Percentiles rank a stretch among this genome's conserved stretches.
Evolutionary conservation across 805 yeast genomes (phyloP).

Genomic region (Millerago galiae): DNA sequence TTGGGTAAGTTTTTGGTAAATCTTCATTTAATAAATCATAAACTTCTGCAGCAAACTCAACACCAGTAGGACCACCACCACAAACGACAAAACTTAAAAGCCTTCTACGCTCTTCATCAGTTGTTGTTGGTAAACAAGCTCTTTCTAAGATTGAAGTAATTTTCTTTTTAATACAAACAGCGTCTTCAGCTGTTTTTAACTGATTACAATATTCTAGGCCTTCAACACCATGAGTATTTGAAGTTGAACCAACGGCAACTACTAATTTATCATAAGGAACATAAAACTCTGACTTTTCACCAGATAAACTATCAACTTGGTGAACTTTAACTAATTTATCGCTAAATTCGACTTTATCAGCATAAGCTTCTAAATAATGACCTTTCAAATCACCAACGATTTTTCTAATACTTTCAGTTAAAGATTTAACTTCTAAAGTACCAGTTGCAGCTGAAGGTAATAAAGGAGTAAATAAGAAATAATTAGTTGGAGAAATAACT

Average conservation of each 20-base stretch:
- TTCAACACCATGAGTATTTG: constrained; percentile 65
- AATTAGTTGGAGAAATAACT: constrained; percentile 62
- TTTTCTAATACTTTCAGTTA: constrained; percentile 58
- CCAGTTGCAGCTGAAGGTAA: constrained; percentile 69
- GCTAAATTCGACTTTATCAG: constrained; percentile 50
- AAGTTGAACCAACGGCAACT: constrained; percentile 61
- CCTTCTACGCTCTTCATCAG: constrained; percentile 56
- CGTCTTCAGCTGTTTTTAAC: constrained; percentile 63
- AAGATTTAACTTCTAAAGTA: constrained; percentile 56
- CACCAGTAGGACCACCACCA: constrained; percentile 77
- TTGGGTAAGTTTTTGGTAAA: constrained; percentile 49
- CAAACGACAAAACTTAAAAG: constrained; percentile 59
- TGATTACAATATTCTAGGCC: constrained; percentile 59
- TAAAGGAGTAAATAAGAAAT: constrained; percentile 64
- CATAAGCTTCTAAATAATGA: constrained; percentile 57
- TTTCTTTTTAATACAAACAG: constrained; percentile 46
- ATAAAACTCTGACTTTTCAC: constrained; percentile 40
- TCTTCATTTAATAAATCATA: constrained; percentile 63
- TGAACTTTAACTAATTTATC: constrained; percentile 53
- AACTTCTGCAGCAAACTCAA: constrained; percentile 68
- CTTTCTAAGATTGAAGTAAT: constrained; percentile 50
- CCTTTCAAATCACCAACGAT: constrained; percentile 48
- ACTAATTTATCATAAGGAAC: constrained; percentile 69
- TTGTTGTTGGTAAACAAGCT: constrained; percentile 60
- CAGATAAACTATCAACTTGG: constrained; percentile 35